Evolutionary conservation across 2,329 filamentous ascomycete species (phyloP).

Genomic region (Pseudogymnoascus sp.): DNA sequence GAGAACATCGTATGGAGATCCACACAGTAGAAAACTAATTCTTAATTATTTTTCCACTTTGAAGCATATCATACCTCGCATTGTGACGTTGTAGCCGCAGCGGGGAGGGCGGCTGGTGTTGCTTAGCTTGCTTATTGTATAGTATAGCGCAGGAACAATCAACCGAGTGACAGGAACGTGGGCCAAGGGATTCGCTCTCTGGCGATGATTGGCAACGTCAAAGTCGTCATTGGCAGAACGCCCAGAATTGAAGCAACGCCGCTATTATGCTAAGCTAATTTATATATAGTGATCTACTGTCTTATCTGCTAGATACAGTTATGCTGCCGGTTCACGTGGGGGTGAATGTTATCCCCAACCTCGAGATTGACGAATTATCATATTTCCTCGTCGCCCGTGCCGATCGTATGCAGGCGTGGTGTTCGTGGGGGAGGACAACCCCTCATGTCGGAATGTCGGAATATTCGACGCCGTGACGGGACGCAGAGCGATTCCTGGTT

Average conservation of each 20-base stretch:
- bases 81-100: not conserved
- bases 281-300: not conserved
- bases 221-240: not conserved
- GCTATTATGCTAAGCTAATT: not conserved
- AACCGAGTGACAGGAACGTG: not conserved
- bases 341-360: not conserved
- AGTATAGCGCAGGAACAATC: not conserved
- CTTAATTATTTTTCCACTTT: not conserved
- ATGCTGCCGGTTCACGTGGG: not conserved
- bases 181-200: not conserved
- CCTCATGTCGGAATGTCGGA: not conserved
- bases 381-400: not conserved
- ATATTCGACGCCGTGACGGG: not conserved
- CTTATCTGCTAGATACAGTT: not conserved
- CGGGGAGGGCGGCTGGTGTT: not conserved
- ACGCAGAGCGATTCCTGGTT: not conserved
- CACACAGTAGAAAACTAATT: no score
- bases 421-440: not conserved
- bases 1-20: no score
- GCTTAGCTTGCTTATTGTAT: not conserved
- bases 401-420: not conserved
- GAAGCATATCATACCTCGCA: not conserved
- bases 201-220: constrained; percentile 2
- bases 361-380: constrained; percentile 2
- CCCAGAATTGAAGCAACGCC: not conserved